A percentile compares a stretch with the other conserved stretches of the same genome.
Conservation (phyloP, 1,284 basidiomycete genomes). For the Sparassis latifolia region DNA sequence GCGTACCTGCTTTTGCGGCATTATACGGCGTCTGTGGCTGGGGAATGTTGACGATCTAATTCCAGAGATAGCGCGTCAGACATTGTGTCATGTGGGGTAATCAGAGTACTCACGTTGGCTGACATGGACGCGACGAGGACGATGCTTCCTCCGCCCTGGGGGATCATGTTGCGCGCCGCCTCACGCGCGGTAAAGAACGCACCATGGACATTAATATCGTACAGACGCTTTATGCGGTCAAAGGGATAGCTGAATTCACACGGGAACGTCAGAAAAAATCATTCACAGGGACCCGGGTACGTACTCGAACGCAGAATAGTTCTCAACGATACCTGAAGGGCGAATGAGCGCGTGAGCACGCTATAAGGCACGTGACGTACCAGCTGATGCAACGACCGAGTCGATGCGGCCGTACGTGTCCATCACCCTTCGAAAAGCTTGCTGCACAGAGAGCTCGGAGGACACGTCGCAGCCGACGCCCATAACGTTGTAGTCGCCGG, state of each 20-base stretch:
- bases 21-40: slow-evolving; percentile 95
- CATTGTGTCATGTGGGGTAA: neutral
- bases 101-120: slow-evolving; percentile 57
- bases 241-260: slow-evolving; percentile 62
- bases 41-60: slow-evolving; percentile 80
- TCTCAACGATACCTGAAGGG: slow-evolving; percentile 79
- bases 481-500: slow-evolving; percentile 62
- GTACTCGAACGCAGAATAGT: slow-evolving; percentile 85
- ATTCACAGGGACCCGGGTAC: slow-evolving; percentile 15
- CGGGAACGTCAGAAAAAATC: slow-evolving; percentile 5
- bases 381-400: slow-evolving; percentile 83
- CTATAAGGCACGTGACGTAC: slow-evolving; percentile 33
- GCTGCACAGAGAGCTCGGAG: slow-evolving; percentile 73
- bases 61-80: neutral
- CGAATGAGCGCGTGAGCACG: slow-evolving; percentile 2
- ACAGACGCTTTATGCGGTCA: slow-evolving; percentile 75
- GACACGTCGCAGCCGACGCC: slow-evolving; percentile 88
- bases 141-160: slow-evolving; percentile 73
- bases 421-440: slow-evolving; percentile 62
- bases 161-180: slow-evolving; percentile 79
- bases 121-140: slow-evolving; percentile 90
- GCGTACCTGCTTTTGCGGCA: slow-evolving; percentile 80
- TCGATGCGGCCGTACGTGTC: slow-evolving; percentile 81
- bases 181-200: slow-evolving; percentile 92
- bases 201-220: slow-evolving; percentile 93